Conservation (phyloP, 2,329 filamentous ascomycete genomes). For the Venturia asperata region DNA sequence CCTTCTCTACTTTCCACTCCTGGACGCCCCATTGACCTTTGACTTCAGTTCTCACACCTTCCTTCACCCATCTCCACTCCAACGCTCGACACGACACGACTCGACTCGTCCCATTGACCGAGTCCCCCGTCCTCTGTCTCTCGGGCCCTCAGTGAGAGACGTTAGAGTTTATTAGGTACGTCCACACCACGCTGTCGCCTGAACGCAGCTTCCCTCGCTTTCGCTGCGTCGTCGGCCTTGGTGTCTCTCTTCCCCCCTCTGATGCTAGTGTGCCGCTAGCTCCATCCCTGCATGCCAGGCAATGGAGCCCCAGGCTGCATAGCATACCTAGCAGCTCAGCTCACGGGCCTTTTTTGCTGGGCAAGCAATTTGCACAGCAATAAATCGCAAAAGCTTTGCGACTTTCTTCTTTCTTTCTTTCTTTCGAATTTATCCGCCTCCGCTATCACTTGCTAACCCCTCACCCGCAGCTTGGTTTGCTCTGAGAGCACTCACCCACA, state of each 20-base stretch:
- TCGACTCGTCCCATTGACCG: neutral
- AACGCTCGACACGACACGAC: neutral
- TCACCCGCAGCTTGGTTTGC: neutral
- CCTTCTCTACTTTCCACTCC: neutral
- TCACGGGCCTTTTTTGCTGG: neutral
- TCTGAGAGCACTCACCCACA: neutral
- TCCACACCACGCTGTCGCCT: neutral
- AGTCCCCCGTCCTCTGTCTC: neutral
- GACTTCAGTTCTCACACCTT: neutral
- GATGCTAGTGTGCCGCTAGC: neutral
- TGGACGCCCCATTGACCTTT: neutral
- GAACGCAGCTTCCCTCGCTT: neutral
- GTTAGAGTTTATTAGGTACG: neutral
- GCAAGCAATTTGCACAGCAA: neutral
- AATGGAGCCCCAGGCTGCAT: neutral
- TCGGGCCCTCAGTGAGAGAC: neutral
- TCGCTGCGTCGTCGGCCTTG: neutral
- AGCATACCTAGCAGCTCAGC: neutral
- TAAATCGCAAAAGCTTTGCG: neutral
- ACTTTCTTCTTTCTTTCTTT: neutral
- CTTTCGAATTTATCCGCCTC: neutral
- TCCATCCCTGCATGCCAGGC: neutral
- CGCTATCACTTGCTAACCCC: neutral
- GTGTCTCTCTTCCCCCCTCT: neutral
- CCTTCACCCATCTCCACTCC: conserved; percentile 2